Evolutionary conservation across 225 moss, liverwort and hornwort genomes (phyloP).

Genomic region (Rhytidiadelphus loreus): DNA sequence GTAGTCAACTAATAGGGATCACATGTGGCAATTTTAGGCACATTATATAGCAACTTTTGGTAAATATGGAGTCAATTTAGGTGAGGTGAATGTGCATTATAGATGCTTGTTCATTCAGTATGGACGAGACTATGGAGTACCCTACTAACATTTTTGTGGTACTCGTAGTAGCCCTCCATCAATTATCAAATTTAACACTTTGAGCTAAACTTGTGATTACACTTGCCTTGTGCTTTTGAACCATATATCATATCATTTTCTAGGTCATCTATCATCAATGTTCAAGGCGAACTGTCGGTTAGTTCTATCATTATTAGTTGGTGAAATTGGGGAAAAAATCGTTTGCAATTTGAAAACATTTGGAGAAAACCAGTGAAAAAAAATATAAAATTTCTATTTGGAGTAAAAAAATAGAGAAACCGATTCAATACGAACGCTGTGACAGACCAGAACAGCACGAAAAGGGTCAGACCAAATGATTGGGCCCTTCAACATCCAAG

Average conservation of each 20-base stretch:
- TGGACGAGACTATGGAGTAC: no score
- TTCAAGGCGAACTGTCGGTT: rapidly evolving
- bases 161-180: not conserved
- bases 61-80: no score
- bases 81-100: no score
- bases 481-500: not conserved
- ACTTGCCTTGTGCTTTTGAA: no score
- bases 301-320: no score
- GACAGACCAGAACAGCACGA: not conserved
- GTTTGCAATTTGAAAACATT: no score
- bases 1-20: not conserved
- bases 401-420: no score
- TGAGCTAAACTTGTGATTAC: not conserved
- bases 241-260: not conserved
- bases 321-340: no score
- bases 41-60: not conserved
- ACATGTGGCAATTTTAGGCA: not conserved
- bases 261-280: not conserved
- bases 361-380: no score
- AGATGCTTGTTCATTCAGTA: no score
- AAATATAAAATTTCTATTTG: no score
- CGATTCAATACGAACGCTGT: no score
- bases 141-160: not conserved
- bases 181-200: not conserved
- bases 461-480: not conserved